Evolutionary conservation across 495 filamentous ascomycete genomes (phyloP), one percentile per base, ranked within the genome.

Genomic region (Talaromyces wortmannii): DNA sequence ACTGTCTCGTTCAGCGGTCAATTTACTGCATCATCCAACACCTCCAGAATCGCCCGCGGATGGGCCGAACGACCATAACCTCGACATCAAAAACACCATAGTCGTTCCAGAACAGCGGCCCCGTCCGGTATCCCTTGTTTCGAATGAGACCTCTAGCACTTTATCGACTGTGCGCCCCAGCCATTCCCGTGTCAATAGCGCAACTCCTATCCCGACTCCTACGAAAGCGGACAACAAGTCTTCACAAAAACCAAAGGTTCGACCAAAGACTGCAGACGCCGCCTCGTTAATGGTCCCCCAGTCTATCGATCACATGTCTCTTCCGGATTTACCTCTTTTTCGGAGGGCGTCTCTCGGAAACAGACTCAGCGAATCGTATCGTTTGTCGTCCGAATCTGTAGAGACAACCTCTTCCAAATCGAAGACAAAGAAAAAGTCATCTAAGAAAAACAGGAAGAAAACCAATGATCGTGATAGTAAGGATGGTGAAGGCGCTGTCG

Each of bases 101-200:
- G 80, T 0, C 77, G 86, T 61, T 75, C 73, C 84, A 3, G 87
- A 87, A 59, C 86, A 79, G 59, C 89, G 89, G 55, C 85, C 86
- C 6, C 81, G 87, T 7, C 88, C 87, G 0, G 66, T 88, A 7
- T 91, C 89, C 8, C 76, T 87, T 7, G 78, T 89, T 7, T 92
- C 88, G 2, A 85, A 82, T 7, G 87, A 91, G 56, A 85, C 86
- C 0, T 83, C 86, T 45, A 89, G 82, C 58, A 90, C 80, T 18
- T 66, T 81, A 44, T 71, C 74, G 29, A 85, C 80, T 4, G 70
- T 84, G 16, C 77, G 83, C 31, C 54, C 60, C 30, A 54, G 70
- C 16, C 59, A 60, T 30, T 70, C 70, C 16, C 63, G 71, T 13
- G 65, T 59, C 16, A 55, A 48, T 53, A 55, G 45, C 31, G 52